phyloP scores from a whole-genome alignment of 805 yeast genomes.

The Saccharomycopsis javanensis region DNA sequence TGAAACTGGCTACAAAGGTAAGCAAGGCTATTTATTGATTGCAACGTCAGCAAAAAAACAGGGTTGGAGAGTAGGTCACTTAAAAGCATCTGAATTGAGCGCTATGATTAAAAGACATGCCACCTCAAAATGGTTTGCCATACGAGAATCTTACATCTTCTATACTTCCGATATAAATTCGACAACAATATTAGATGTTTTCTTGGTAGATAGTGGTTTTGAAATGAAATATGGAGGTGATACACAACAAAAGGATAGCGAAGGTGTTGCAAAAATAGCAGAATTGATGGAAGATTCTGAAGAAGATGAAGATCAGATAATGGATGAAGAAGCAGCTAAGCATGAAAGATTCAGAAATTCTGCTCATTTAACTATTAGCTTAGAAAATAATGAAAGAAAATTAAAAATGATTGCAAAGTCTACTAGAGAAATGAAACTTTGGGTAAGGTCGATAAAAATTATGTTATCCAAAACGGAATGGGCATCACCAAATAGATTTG shows the following conservation, averaged over 20 bases:
- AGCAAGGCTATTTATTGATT: constrained; percentile 77
- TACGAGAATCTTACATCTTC: constrained; percentile 75
- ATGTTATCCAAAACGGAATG: constrained; percentile 66
- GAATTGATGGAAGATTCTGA: constrained; percentile 36
- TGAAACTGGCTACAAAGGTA: constrained; percentile 75
- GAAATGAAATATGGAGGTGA: constrained; percentile 40
- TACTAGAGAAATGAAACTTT: constrained; percentile 49
- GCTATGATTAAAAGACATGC: constrained; percentile 89
- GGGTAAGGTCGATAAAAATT: constrained; percentile 64
- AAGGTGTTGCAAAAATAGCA: constrained; percentile 15
- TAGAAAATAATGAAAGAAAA: constrained; percentile 73
- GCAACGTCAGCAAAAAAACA: constrained; percentile 78
- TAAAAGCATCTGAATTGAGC: constrained; percentile 64
- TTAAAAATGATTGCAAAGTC: constrained; percentile 63
- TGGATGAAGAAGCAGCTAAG: constrained; percentile 35
- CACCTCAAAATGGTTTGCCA: constrained; percentile 77
- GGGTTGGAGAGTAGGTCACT: constrained; percentile 94
- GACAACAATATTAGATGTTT: constrained; percentile 85
- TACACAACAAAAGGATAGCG: constrained; percentile 23
- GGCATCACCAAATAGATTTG: constrained; percentile 68
- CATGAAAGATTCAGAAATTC: constrained; percentile 26
- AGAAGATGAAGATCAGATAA: constrained; percentile 27
- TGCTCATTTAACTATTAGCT: constrained; percentile 43
- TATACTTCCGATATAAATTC: constrained; percentile 81
- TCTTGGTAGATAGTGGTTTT: constrained; percentile 74